These are phyloP conservation scores for Chlorella vulgaris DNA, from an alignment of 139 green algal species.

Conservation along the genomic window DNA sequence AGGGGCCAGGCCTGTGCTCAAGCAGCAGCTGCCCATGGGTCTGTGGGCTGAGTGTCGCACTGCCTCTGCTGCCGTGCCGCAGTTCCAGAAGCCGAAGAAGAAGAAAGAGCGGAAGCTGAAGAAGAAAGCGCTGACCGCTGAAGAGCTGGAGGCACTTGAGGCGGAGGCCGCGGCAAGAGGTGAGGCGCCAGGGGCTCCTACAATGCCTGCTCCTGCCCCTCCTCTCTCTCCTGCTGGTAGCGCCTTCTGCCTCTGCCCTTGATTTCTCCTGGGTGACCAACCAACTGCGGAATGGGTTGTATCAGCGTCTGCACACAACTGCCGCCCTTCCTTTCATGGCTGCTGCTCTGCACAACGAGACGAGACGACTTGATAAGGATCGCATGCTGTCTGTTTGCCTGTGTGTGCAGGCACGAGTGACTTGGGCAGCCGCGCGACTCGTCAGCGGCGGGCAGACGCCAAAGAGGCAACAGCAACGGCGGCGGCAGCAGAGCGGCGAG, in stretches of 20 bases:
- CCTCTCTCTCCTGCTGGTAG: neutral
- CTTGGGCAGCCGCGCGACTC: slow-evolving; percentile 54
- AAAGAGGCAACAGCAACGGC: slow-evolving; percentile 33
- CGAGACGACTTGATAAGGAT: too few relatives aligned
- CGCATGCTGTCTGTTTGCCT: too few relatives aligned
- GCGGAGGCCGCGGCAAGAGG: slow-evolving; percentile 45
- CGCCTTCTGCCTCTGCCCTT: too few relatives aligned
- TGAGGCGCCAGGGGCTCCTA: slow-evolving; percentile 1
- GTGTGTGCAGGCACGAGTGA: slow-evolving; percentile 42
- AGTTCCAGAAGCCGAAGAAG: slow-evolving; percentile 72
- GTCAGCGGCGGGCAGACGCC: slow-evolving; percentile 13
- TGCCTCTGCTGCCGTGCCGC: neutral
- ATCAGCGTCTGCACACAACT: too few relatives aligned
- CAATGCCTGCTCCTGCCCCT: neutral
- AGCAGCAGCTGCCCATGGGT: neutral
- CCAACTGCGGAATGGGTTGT: too few relatives aligned
- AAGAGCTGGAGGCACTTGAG: slow-evolving; percentile 63
- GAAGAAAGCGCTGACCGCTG: slow-evolving; percentile 58
- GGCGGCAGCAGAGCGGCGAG: slow-evolving; percentile 45
- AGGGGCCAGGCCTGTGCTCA: too few relatives aligned
- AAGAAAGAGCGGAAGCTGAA: slow-evolving; percentile 81
- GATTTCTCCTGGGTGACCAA: too few relatives aligned
- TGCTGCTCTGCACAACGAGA: too few relatives aligned
- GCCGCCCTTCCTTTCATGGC: too few relatives aligned
- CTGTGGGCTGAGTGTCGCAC: neutral